Evolutionary conservation across 768 basidiomycete species (phyloP), one percentile per base, ranked within the genome.

Genomic region (Floccularia luteovirens): DNA sequence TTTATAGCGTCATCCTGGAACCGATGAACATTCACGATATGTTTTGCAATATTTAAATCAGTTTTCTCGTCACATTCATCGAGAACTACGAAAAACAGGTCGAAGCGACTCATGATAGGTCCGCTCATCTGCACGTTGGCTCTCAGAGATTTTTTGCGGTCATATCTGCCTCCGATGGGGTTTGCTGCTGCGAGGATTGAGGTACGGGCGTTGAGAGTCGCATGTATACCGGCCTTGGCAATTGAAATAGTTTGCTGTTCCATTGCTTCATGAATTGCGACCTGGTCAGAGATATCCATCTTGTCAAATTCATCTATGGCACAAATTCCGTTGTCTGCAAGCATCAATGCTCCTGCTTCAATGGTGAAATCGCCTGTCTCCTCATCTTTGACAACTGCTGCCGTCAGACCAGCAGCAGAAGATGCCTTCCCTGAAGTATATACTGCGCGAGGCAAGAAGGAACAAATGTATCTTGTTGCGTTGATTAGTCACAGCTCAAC

Each of bases 241-340:
- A 98, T 97, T 21, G 92, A 96, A 51, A 98, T 97, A 1, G 94
- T 98, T 65, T 97, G 93, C 64, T 98, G 94, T 80, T 98, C 94
- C 94, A 98, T 98, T 5, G 94, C 94, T 72, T 98, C 94, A 71
- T 99, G 96, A 52, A 99, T 98, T 24, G 96, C 96, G 31, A 98
- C 91, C 59, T 98, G 96, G 59, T 98, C 96, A 0, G 89, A 82
- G 38, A 97, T 81, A 58, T 98, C 94, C 96, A 99, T 99, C 64
- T 99, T 99, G 75, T 99, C 96, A 54, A 99, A 99, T 62, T 98
- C 96, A 65, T 99, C 96, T 53, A 99, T 99, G n/a, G 93, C 93
- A 56, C 96, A 99, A 57, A 98, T 97, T 5, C 96, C 96, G 51
- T 98, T 98, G 64, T 99, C 96, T 4, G 96, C 96, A 3, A 99